Evolutionary conservation across 192 early-diverging fungal species (phyloP), one percentile per base, ranked within the genome.

Genomic region (Lobosporangium transversale): DNA sequence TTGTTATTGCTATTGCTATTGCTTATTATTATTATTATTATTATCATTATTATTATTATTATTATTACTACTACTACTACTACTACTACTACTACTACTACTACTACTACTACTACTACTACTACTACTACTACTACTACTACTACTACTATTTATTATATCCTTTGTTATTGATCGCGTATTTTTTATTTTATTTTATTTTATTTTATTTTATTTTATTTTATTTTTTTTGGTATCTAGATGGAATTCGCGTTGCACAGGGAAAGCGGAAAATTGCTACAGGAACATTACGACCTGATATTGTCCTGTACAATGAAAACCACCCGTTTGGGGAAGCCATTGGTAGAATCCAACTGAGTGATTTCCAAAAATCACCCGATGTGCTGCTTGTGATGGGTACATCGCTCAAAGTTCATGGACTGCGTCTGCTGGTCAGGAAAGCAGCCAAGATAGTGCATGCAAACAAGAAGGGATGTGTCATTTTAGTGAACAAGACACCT

Each of bases 221-320:
- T n/a, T n/a, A n/a, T n/a, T n/a, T n/a, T n/a, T n/a, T n/a, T n/a
- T n/a, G n/a, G n/a, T n/a, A n/a, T 21, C 21, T 59, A 53, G 83
- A 84, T 27, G 62, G 69, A 11, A 83, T 79, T 21, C 83, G 94
- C 24, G 58, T 65, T n/a, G 78, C 84, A 24, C 70, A 81, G 18
- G 96, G 95, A 20, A 97, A 96, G 75, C 86, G 97, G 55, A 78
- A 84, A 10, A 61, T 93, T 1, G 81, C 89, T 8, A 80, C 89
- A 10, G 97, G 97, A 7, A 87, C 88, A 7, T 63, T 99, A 26
- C 83, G 96, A 62, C 97, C 97, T 17, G 92, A 93, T 68, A 93
- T 99, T 80, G 93, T 99, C 4, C 81, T 99, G 7, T 99, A 99
- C 85, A 96, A 97, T 66, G 97, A 99, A 71, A 85, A 89, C 59